A percentile compares a stretch with the other conserved stretches of the same genome.
Conservation (phyloP, 2,329 filamentous ascomycete genomes). For the Exophiala sp. region DNA sequence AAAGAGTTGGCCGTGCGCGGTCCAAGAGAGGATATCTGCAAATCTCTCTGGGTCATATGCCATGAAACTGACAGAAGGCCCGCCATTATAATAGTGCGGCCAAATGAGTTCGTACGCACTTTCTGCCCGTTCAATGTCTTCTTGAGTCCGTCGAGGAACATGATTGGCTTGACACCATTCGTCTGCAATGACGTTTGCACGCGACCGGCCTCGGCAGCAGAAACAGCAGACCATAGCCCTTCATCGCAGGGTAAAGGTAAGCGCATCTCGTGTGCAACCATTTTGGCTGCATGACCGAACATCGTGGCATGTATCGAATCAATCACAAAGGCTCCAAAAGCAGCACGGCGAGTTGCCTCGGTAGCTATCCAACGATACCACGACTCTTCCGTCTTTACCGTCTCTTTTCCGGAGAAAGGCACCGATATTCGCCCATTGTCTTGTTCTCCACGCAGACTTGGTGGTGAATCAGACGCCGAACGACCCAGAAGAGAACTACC, state of each 20-base stretch:
- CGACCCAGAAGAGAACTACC: conserved; percentile 87
- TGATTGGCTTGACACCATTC: conserved; percentile 77
- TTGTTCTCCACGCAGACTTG: conserved; percentile 64
- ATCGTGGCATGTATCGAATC: conserved; percentile 95
- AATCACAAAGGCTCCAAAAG: conserved; percentile 90
- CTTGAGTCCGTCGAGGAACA: conserved; percentile 88
- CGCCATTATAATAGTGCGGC: conserved; percentile 88
- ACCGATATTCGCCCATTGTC: conserved; percentile 36
- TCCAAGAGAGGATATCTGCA: conserved; percentile 84
- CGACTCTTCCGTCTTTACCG: conserved; percentile 71
- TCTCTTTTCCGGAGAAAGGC: conserved; percentile 51
- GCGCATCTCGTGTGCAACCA: conserved; percentile 94
- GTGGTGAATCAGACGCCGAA: conserved; percentile 78
- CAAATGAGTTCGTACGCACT: conserved; percentile 88
- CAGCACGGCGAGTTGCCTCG: conserved; percentile 82
- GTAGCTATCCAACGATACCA: conserved; percentile 96
- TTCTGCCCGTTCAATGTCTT: conserved; percentile 79
- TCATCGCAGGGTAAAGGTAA: conserved; percentile 91
- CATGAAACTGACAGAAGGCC: conserved; percentile 89
- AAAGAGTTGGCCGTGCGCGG: conserved; percentile 65
- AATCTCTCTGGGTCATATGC: conserved; percentile 95
- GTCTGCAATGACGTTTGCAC: conserved; percentile 76
- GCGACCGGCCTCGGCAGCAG: conserved; percentile 77
- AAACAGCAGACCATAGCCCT: conserved; percentile 84
- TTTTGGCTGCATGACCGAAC: conserved; percentile 94